phyloP scores from a whole-genome alignment of 495 filamentous ascomycete genomes.

The Podospora anserina region DNA sequence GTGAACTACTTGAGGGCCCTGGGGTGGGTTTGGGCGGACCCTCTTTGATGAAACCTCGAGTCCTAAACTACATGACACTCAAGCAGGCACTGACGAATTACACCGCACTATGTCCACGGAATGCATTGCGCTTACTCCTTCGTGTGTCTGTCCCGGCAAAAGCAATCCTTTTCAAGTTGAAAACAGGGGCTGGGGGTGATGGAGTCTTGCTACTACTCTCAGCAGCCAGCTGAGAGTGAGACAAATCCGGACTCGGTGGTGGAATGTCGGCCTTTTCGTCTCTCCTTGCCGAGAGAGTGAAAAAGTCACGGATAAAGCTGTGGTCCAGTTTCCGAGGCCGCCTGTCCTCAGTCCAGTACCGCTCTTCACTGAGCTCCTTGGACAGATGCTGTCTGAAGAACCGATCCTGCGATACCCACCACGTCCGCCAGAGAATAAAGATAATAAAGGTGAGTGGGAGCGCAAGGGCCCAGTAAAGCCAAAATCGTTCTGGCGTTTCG shows the following conservation, averaged over 20 bases:
- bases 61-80: not conserved
- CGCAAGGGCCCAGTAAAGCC: conserved; percentile 37
- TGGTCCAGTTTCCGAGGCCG: conserved; percentile 32
- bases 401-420: conserved; percentile 38
- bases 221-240: not conserved
- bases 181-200: not conserved
- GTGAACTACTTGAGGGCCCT: not conserved
- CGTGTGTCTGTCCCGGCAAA: not conserved
- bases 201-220: not conserved
- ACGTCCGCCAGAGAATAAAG: conserved; percentile 32
- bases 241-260: not conserved
- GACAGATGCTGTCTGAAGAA: conserved; percentile 35
- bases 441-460: conserved; percentile 34
- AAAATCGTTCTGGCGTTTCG: conserved; percentile 29
- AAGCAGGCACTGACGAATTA: not conserved
- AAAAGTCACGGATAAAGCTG: conserved; percentile 35
- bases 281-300: conserved; percentile 10
- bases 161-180: not conserved
- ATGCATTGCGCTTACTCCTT: not conserved
- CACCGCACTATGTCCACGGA: not conserved
- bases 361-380: conserved; percentile 34
- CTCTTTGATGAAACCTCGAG: not conserved
- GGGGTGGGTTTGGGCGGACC: too few relatives aligned
- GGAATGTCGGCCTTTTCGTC: conserved; percentile 2
- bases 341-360: conserved; percentile 36